phyloP scores from a whole-genome alignment of 2,329 filamentous ascomycete genomes.

The Periconia digitata region DNA sequence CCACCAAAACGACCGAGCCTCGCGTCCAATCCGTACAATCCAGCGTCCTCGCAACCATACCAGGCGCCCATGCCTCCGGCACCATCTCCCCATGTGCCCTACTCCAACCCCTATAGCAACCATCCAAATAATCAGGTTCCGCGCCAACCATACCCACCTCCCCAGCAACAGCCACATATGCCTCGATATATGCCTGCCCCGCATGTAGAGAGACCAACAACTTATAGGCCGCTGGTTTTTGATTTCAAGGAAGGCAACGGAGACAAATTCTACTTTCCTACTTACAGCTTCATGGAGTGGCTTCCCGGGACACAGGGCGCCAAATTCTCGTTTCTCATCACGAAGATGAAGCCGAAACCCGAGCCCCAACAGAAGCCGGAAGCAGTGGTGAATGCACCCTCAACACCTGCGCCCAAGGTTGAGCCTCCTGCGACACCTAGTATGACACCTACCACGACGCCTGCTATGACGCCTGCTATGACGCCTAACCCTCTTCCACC shows the following conservation, averaged over 20 bases:
- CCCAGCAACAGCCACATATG: slow-evolving; percentile 16
- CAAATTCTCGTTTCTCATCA: slow-evolving; percentile 75
- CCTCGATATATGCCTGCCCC: slow-evolving; percentile 31
- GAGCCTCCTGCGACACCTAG: slow-evolving; percentile 7
- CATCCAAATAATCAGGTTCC: slow-evolving; percentile 15
- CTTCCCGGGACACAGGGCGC: slow-evolving; percentile 62
- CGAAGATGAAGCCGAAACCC: slow-evolving; percentile 60
- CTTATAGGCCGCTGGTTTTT: slow-evolving; percentile 44
- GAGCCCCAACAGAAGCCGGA: slow-evolving; percentile 38
- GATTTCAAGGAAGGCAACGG: slow-evolving; percentile 52
- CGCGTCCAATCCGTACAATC: slow-evolving; percentile 19
- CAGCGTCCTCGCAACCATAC: slow-evolving; percentile 14
- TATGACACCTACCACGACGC: slow-evolving; percentile 1
- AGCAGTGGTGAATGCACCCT: slow-evolving; percentile 25
- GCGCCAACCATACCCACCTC: slow-evolving; percentile 16
- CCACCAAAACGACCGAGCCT: not conserved
- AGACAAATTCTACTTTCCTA: slow-evolving; percentile 78
- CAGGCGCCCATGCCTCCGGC: slow-evolving; percentile 21
- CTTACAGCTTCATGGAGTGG: slow-evolving; percentile 74
- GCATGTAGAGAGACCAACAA: slow-evolving; percentile 47
- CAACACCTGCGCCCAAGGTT: slow-evolving; percentile 30
- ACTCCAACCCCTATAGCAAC: slow-evolving; percentile 20
- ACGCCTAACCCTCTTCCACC: slow-evolving; percentile 7
- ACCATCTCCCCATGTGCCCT: slow-evolving; percentile 17
- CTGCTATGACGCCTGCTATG: slow-evolving; percentile 6